phyloP scores from a whole-genome alignment of 2,329 filamentous ascomycete genomes.

The Aureobasidium sp. region DNA sequence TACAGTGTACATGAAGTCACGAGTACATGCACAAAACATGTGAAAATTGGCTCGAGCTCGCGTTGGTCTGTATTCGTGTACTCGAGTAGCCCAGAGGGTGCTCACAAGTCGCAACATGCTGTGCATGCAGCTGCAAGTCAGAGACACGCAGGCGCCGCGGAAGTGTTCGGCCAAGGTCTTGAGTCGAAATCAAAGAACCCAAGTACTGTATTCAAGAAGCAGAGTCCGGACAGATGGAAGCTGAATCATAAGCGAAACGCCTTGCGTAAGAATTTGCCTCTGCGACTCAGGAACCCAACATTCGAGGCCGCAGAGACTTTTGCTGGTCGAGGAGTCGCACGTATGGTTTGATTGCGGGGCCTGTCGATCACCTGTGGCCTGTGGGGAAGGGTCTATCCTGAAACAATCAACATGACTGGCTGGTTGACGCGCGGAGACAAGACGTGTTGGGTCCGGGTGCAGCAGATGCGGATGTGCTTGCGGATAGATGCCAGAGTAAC shows the following conservation, averaged over 20 bases:
- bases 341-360: conserved; percentile 9
- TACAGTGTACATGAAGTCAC: conserved; percentile 1
- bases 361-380: not conserved
- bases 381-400: conserved; percentile 12
- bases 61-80: not conserved
- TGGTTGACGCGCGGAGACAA: conserved; percentile 8
- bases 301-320: conserved; percentile 7
- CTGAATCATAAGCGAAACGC: not conserved
- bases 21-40: conserved; percentile 9
- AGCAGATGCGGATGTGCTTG: not conserved
- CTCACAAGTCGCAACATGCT: not conserved
- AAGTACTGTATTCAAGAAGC: not conserved
- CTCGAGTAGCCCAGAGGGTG: not conserved
- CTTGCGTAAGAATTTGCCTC: conserved; percentile 1
- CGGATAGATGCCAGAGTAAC: not conserved
- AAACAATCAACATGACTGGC: conserved; percentile 6
- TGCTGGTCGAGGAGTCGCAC: not conserved
- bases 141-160: conserved; percentile 4
- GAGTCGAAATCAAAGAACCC: not conserved
- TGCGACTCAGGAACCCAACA: conserved; percentile 4
- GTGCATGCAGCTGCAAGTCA: conserved; percentile 7
- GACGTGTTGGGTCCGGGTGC: not conserved
- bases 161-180: not conserved
- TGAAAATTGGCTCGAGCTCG: conserved; percentile 3
- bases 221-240: not conserved